These are phyloP conservation scores for Wickerhamomyces sp. DNA, from an alignment of 1,139 yeast genomes.

Conservation along the genomic window DNA sequence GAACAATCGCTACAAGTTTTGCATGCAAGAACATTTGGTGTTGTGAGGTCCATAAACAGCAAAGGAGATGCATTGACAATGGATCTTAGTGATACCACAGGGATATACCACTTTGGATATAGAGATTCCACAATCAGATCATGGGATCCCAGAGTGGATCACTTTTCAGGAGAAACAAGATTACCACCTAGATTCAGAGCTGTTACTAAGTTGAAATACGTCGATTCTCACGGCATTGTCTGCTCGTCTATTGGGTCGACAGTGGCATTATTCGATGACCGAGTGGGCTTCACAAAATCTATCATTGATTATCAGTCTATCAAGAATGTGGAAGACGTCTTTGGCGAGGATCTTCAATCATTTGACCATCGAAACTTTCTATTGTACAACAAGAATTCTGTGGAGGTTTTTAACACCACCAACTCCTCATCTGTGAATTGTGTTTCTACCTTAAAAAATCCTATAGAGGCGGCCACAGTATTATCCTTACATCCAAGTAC, in stretches of 20 bases:
- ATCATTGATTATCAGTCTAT: constrained; percentile 3
- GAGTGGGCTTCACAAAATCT: constrained; percentile 9
- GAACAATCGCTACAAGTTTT: not conserved
- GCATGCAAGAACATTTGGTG: no score
- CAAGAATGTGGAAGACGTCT: constrained; percentile 6
- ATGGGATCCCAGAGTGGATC: constrained; percentile 14
- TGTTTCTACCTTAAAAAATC: not conserved
- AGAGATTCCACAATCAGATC: constrained; percentile 14
- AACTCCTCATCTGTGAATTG: constrained; percentile 1
- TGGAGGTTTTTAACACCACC: constrained; percentile 4
- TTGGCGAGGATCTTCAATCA: constrained; percentile 6
- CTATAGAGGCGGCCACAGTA: not conserved
- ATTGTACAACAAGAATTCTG: not conserved
- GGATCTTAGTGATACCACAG: constrained; percentile 3
- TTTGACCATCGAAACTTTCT: constrained; percentile 3
- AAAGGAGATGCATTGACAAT: constrained; percentile 11
- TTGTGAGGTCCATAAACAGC: no score
- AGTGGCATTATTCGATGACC: constrained; percentile 8
- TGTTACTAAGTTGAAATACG: constrained; percentile 8
- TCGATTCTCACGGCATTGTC: constrained; percentile 3
- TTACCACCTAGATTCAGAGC: constrained; percentile 6
- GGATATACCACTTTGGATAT: constrained; percentile 10
- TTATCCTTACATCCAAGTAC: no score
- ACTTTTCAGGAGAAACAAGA: no score
- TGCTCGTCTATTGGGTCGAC: constrained; percentile 8